Percentiles rank a stretch among this genome's conserved stretches.
These are phyloP conservation scores for Corchorus capsularis DNA, from an alignment of 345 rosid species.

Conservation along the genomic window DNA sequence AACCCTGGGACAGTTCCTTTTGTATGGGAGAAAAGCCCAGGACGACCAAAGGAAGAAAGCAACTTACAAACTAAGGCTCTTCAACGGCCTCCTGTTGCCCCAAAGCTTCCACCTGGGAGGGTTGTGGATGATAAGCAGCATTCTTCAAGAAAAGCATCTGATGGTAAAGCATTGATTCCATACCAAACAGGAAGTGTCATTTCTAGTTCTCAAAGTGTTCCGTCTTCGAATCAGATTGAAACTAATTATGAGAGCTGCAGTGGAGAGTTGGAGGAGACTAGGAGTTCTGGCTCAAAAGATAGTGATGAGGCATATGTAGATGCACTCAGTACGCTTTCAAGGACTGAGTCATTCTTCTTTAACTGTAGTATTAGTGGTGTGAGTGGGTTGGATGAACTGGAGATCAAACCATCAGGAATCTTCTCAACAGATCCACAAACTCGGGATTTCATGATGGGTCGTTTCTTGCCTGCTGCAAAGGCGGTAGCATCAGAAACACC, in stretches of 20 bases:
- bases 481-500: constrained; percentile 81
- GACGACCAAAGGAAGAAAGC: constrained; percentile 68
- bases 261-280: constrained; percentile 36
- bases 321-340: constrained; percentile 56
- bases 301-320: constrained; percentile 48
- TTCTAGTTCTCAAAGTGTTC: constrained; percentile 23
- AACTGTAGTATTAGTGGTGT: constrained; percentile 67
- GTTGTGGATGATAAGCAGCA: constrained; percentile 33
- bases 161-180: constrained; percentile 19
- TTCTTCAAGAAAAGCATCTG: constrained; percentile 26
- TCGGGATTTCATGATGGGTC: constrained; percentile 82
- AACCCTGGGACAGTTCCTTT: constrained; percentile 91
- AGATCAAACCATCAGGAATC: constrained; percentile 47
- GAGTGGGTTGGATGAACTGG: constrained; percentile 53
- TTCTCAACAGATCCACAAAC: constrained; percentile 56
- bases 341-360: constrained; percentile 53
- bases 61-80: constrained; percentile 31
- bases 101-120: constrained; percentile 93
- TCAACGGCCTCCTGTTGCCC: constrained; percentile 44
- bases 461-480: constrained; percentile 92
- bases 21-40: constrained; percentile 84
- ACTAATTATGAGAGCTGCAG: constrained; percentile 23
- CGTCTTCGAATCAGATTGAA: constrained; percentile 21
- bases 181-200: constrained; percentile 13
- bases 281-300: constrained; percentile 33